phyloP scores from a whole-genome alignment of 2,329 filamentous ascomycete species.

The Clarireedia sp. region DNA sequence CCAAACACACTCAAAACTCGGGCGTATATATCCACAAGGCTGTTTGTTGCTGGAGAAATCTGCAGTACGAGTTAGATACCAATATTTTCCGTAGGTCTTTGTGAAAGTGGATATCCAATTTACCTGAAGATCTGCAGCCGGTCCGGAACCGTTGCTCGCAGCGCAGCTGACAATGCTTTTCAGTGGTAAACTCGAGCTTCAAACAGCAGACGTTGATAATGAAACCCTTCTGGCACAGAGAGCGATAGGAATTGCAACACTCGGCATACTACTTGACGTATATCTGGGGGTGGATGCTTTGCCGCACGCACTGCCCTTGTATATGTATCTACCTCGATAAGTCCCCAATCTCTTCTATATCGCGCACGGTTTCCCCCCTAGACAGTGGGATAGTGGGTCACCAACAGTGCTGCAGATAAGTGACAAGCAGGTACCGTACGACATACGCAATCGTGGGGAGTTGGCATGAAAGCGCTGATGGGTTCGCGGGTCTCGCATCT shows the following conservation, averaged over 20 bases:
- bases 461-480: too few species aligned
- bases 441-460: too few species aligned
- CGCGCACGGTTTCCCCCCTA: too few species aligned
- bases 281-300: background rate
- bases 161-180: background rate
- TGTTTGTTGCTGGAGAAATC: background rate
- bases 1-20: background rate
- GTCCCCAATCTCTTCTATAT: too few species aligned
- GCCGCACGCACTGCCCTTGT: too few species aligned
- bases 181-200: background rate
- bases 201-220: background rate
- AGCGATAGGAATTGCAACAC: background rate
- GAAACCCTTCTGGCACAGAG: background rate
- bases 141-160: background rate
- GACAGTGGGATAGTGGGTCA: too few species aligned
- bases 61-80: background rate
- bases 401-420: too few species aligned
- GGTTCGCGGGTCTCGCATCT: too few species aligned
- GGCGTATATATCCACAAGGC: background rate
- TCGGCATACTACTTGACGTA: background rate
- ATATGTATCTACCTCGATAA: too few species aligned
- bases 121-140: background rate
- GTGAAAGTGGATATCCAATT: background rate
- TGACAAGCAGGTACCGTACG: too few species aligned
- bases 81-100: background rate